Evolutionary conservation across 805 yeast genomes (phyloP), one percentile per base, ranked within the genome.

Genomic region (Blastobotrys attinorum): DNA sequence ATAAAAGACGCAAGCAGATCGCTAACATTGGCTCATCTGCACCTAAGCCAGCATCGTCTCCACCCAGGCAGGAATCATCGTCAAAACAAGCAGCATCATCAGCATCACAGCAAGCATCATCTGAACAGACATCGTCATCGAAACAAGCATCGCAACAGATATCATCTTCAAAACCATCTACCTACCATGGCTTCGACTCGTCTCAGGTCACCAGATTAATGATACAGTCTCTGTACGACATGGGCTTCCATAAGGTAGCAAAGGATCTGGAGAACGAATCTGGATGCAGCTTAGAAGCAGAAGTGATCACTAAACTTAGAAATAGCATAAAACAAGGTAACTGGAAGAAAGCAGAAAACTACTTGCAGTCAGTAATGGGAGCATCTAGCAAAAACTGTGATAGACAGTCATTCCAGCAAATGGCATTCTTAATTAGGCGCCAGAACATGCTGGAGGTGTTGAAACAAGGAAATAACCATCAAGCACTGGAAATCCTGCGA

Each of bases 191-290:
- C 17, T 55, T 54, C 32, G 53, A 58, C 40, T 48, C 47, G 27
- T 48, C 47, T 16, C 74, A 76, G 52, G 60, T 74, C 17, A 67
- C 77, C 2, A 66, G 76, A 37, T 57, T 77, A 21, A 55, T 76
- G 34, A 68, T 75, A 29, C 79, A 75, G 49, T 60, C 77, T 0
- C 55, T 76, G 39, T 59, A 62, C 25, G 80, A 75, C 46, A 47
- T 76, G 47, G 79, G 79, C 3, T 75, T 70, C 51, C 43, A 53
- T 2, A 51, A 59, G 2, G 55, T 75, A 0, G 70, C 76, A 0
- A 47, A 58, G 3, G 42, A 50, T 3, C 57, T 77, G 37, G 71
- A 69, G 44, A 46, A 55, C 2, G 77, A 73, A 52, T 52, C 63
- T 5, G 47, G 49, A 20, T 25, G 29, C 11, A 7, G 7, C 10